A percentile compares a stretch with the other conserved stretches of the same genome.
These are phyloP conservation scores for Pyronema domesticum DNA, from an alignment of 495 filamentous ascomycete genomes.

Conservation along the genomic window DNA sequence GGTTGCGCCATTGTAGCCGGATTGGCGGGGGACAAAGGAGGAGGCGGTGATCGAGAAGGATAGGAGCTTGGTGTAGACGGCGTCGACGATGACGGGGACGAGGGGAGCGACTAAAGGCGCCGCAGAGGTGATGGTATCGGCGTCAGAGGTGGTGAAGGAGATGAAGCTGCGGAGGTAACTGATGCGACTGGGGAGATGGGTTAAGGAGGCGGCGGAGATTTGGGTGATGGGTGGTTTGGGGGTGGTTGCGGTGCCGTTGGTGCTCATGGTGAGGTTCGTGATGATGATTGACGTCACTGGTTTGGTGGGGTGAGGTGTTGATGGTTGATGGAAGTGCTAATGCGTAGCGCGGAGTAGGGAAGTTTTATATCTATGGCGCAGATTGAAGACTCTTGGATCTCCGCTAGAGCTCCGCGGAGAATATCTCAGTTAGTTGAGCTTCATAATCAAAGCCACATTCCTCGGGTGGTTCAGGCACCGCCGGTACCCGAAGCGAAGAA, in stretches of 20 bases:
- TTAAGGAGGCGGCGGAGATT: slow-evolving; percentile 22
- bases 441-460: too few relatives aligned
- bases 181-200: slow-evolving; percentile 19
- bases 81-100: slow-evolving; percentile 26
- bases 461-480: too few relatives aligned
- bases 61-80: slow-evolving; percentile 28
- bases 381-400: too few relatives aligned
- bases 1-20: slow-evolving; percentile 23
- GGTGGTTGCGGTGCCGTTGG: not conserved
- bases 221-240: slow-evolving; percentile 8
- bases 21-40: slow-evolving; percentile 28
- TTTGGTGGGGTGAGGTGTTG: not conserved
- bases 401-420: too few relatives aligned
- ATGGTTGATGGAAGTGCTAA: not conserved
- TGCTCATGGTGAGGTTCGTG: not conserved
- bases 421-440: too few relatives aligned
- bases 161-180: slow-evolving; percentile 26
- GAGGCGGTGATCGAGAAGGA: slow-evolving; percentile 28
- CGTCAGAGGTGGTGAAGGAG: slow-evolving; percentile 24
- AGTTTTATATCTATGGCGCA: too few relatives aligned
- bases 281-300: not conserved
- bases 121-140: slow-evolving; percentile 21
- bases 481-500: too few relatives aligned
- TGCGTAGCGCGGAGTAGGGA: too few relatives aligned
- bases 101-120: slow-evolving; percentile 24